Base-by-base conservation (phyloP, 1,284 basidiomycete species). In the Marasmius oreades region DNA sequence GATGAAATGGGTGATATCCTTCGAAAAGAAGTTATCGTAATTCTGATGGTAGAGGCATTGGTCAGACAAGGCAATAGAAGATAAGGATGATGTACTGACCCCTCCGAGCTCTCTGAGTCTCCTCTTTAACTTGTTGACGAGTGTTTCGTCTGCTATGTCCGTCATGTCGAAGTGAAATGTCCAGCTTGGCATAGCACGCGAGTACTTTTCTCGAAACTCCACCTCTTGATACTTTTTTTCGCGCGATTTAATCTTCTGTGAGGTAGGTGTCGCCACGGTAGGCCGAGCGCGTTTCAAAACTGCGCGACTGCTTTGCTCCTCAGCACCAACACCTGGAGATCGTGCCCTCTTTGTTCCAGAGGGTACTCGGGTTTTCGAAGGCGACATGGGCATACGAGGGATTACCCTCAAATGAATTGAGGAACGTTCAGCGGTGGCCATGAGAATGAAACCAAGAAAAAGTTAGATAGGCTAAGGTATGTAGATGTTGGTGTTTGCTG, bases 21-120 rank as follows among this genome's bases (percentile, higher is more conserved):
- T 86, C 20, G 89, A 92, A 72, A 95, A 95, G 78, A 95, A 95
- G 63, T 88, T 84, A 59, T 94, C 91, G 60, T 93, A 79, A 46
- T 76, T 77, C 92, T 94, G 64, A 55, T 18, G 42, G 52, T 42
- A 39, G 51, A 18, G 23, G 52, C 55, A 33, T 20, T 47, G 50
- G 37, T 51, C 14, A 56, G 51, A 43, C 5, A 53, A 7, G 48
- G 45, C 33, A 42, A 22, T 12, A n/a, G 45, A 42, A 16, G 33
- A 57, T 12, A 54, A 24, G 26, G 51, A 31, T 24, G 53, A 20
- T 53, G 14, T 33, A 83, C 93, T 69, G 71, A 98, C 95, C 56
- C 85, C 90, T 63, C 90, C 90, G 62, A 96, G 81, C 42, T 81
- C 77, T 36, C 72, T 64, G 33, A 95, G 83, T 59, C 81, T 77